These are phyloP conservation scores for Fraxinus paxiana DNA, from an alignment of 305 asterid genomes.

Conservation along the genomic window DNA sequence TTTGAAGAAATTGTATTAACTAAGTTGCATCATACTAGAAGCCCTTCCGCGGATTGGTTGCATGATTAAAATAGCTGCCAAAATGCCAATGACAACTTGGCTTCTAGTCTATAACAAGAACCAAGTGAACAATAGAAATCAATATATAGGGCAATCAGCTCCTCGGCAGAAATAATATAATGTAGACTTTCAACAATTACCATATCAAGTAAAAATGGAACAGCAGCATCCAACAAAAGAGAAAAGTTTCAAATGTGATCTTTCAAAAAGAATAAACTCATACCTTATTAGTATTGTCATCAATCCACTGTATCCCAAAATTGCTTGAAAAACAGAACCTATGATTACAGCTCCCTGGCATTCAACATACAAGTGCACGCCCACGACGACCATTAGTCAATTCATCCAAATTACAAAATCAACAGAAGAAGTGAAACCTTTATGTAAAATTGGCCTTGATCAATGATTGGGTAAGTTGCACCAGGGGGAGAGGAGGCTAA, in stretches of 20 bases:
- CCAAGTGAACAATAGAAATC: not conserved
- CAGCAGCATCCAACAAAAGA: constrained; percentile 46
- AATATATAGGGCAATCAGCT: not conserved
- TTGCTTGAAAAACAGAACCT: constrained; percentile 84
- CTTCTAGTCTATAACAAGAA: constrained; percentile 8
- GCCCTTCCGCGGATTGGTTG: too few species aligned
- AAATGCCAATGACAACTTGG: not conserved
- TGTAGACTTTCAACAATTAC: not conserved
- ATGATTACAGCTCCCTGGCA: constrained; percentile 92
- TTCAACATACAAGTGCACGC: constrained; percentile 73
- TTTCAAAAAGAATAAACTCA: constrained; percentile 7
- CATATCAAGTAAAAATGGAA: not conserved
- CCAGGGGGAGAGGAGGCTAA: too few species aligned
- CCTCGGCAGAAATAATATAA: constrained; percentile 11
- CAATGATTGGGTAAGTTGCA: too few species aligned
- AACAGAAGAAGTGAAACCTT: not conserved
- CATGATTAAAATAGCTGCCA: not conserved
- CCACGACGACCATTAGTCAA: constrained; percentile 25
- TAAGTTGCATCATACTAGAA: too few species aligned
- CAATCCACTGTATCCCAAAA: constrained; percentile 91
- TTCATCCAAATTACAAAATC: not conserved
- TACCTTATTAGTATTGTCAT: constrained; percentile 70
- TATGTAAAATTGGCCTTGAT: not conserved
- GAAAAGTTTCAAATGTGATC: not conserved
- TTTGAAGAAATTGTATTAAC: too few species aligned